Percentiles rank a stretch among this genome's conserved stretches.
These are phyloP conservation scores for Verbena officinalis DNA, from an alignment of 257 asterid species.

Conservation along the genomic window DNA sequence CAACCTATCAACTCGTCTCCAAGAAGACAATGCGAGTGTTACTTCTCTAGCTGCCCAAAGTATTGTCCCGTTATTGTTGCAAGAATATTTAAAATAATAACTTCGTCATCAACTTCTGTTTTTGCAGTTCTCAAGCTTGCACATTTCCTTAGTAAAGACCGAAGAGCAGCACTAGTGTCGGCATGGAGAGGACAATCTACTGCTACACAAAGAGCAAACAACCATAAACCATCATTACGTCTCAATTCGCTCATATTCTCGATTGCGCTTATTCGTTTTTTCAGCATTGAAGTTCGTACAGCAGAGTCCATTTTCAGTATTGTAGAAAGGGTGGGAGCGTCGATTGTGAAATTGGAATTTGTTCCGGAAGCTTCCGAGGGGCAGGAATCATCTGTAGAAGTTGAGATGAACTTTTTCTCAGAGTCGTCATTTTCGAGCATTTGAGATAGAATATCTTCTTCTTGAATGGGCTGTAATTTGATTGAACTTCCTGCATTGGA, in stretches of 20 bases:
- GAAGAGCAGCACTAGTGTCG: conserved; percentile 74
- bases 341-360: conserved; percentile 21
- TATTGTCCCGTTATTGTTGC: conserved; percentile 73
- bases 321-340: conserved; percentile 58
- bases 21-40: background rate
- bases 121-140: conserved; percentile 79
- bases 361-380: conserved; percentile 29
- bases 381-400: conserved; percentile 35
- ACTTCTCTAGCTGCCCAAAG: conserved; percentile 81
- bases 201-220: conserved; percentile 77
- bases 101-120: conserved; percentile 63
- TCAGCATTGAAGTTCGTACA: conserved; percentile 69
- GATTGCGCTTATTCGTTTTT: conserved; percentile 50
- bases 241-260: conserved; percentile 47
- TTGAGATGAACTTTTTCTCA: conserved; percentile 35
- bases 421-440: conserved; percentile 35
- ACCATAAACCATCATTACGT: conserved; percentile 62
- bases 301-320: conserved; percentile 68
- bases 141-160: conserved; percentile 82
- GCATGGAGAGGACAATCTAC: conserved; percentile 81
- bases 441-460: conserved; percentile 34
- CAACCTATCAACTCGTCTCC: too few species aligned
- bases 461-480: conserved; percentile 24
- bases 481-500: conserved; percentile 28
- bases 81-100: conserved; percentile 68